Evolutionary conservation across 306 rosid genomes (phyloP).

Genomic region (Prunus padus): DNA sequence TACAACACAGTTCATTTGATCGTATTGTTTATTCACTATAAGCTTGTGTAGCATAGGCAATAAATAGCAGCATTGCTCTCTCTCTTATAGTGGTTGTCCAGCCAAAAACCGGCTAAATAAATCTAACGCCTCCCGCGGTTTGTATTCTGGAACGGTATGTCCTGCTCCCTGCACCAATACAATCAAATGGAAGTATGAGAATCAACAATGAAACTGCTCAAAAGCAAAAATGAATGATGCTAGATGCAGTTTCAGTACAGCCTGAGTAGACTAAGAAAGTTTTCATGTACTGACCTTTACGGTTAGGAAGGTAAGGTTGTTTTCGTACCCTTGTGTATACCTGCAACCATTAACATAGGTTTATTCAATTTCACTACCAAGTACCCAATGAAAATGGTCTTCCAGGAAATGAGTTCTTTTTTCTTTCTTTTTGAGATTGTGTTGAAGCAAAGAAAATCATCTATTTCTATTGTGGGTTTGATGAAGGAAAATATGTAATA

Average conservation of each 20-base stretch:
- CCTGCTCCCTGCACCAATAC: slow-evolving; percentile 76
- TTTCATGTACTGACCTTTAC: slow-evolving; percentile 53
- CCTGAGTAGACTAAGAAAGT: not conserved
- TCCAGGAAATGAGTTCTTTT: not conserved
- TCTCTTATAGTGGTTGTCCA: slow-evolving; percentile 45
- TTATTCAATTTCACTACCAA: not conserved
- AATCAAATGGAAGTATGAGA: slow-evolving; percentile 16
- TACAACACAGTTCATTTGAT: not conserved
- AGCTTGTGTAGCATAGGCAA: not conserved
- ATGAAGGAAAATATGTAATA: not conserved
- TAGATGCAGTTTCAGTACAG: not conserved
- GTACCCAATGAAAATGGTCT: not conserved
- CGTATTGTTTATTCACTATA: not conserved
- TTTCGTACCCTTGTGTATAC: slow-evolving; percentile 66
- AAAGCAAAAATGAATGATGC: not conserved
- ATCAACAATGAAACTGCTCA: not conserved
- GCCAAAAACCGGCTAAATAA: slow-evolving; percentile 67
- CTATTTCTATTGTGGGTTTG: not conserved
- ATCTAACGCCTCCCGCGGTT: slow-evolving; percentile 76
- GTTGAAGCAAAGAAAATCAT: too few species aligned
- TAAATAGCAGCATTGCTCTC: not conserved
- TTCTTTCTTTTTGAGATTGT: not conserved
- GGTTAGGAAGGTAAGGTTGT: slow-evolving; percentile 73
- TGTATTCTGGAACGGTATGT: slow-evolving; percentile 94
- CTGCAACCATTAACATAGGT: slow-evolving; percentile 40